A percentile compares a stretch with the other conserved stretches of the same genome.
phyloP scores from a whole-genome alignment of 148 eudicot genomes.

The Persicaria maculosa region DNA sequence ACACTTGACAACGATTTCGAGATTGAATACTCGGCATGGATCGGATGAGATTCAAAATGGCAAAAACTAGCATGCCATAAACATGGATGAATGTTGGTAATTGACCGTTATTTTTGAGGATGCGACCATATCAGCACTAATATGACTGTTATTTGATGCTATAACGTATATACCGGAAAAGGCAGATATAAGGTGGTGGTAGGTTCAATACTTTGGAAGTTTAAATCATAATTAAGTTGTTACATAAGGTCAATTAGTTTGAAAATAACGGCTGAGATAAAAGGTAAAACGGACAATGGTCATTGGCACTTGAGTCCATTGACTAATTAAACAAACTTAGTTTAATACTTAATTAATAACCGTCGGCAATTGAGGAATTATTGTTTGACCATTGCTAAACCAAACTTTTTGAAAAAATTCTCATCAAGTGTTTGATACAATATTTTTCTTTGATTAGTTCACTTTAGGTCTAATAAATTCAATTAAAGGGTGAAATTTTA shows the following conservation, averaged over 20 bases:
- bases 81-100: too few species aligned
- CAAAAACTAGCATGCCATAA: too few species aligned
- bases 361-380: background rate
- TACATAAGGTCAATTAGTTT: background rate
- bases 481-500: too few species aligned
- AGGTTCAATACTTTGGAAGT: background rate
- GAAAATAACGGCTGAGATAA: background rate
- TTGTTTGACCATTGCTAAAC: background rate
- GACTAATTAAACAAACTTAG: background rate
- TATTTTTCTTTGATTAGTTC: too few species aligned
- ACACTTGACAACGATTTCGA: background rate
- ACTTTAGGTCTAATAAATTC: too few species aligned
- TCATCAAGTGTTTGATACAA: too few species aligned
- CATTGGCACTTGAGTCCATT: background rate
- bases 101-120: too few species aligned
- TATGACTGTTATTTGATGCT: background rate
- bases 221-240: background rate
- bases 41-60: background rate
- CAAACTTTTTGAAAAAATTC: too few species aligned
- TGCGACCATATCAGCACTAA: too few species aligned
- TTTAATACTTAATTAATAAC: background rate
- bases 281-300: background rate
- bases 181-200: background rate
- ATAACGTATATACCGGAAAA: background rate
- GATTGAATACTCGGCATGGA: background rate